Evolutionary conservation across 2,329 filamentous ascomycete genomes (phyloP).

Genomic region (Colletotrichum sp.): DNA sequence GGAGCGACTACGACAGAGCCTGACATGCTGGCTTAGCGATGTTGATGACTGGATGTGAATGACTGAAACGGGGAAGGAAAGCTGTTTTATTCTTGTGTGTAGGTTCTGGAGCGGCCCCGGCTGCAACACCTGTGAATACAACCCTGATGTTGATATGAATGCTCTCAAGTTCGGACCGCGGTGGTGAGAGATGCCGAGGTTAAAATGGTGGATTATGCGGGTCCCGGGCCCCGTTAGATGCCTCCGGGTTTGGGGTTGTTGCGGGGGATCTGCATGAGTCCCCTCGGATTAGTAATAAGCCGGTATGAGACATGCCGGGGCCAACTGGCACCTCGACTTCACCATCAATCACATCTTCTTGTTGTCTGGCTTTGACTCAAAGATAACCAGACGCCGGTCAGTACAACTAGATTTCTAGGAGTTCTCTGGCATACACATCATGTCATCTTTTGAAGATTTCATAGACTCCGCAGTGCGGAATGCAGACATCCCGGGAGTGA

Average conservation of each 20-base stretch:
- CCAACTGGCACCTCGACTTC: background rate
- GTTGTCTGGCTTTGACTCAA: background rate
- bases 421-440: background rate
- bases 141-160: background rate
- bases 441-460: conserved; percentile 12
- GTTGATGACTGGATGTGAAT: background rate
- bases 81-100: background rate
- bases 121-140: background rate
- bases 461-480: conserved; percentile 12
- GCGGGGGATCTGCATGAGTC: background rate
- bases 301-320: background rate
- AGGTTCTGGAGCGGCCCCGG: background rate
- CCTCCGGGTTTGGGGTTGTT: background rate
- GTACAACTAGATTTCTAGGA: too few species aligned
- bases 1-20: background rate
- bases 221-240: background rate
- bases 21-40: background rate
- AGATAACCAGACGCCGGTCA: background rate
- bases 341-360: background rate
- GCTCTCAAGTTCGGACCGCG: background rate
- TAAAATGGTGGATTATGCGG: background rate
- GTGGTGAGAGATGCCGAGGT: background rate
- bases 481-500: conserved; percentile 9
- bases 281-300: background rate
- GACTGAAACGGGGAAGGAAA: background rate